Evolutionary conservation across 495 filamentous ascomycete genomes (phyloP), one percentile per base, ranked within the genome.

Genomic region (Glonium stellatum): DNA sequence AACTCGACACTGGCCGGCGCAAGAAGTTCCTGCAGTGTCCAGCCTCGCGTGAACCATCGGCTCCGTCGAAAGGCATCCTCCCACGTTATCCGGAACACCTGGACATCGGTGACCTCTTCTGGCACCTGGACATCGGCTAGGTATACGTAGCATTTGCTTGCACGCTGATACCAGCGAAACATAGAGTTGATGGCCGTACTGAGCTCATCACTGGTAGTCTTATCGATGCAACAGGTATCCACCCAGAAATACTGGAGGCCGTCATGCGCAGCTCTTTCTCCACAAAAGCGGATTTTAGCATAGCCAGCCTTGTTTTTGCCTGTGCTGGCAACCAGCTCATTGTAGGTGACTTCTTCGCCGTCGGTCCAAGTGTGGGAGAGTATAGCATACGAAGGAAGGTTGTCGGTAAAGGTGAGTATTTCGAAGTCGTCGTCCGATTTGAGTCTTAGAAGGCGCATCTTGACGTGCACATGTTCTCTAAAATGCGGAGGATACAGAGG

Each of bases 291-390:
- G 27, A 54, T 1, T 41, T 54, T 54, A 19, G 1, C n/a, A 12
- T 41, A 54, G 52, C 52, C 52, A 39, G 62, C 58, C 62, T 70
- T 61, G 12, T 52, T 57, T 60, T 63, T 73, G 23, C 59, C 63
- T 22, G 55, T 61, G 23, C 63, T 54, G 60, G 63, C 15, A 37
- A 58, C 55, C 59, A 69, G 47, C 55, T 66, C 52, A 36, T 54
- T 1, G n/a, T 36, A 54, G 4, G 1, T 54, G 52, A 54, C 52
- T 41, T 54, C 52, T 15, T 54, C 4, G 21, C 34, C 50, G 6
- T 54, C 36, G 27, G 27, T 41, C 52, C 25, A 54, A 23, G 52
- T 54, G 36, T 54, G 52, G 4, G 52, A 54, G 5, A 54, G 52
- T 4, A 54, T 54, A 12, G 52, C 36, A 41, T 54, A 54, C 27